These are phyloP conservation scores for Yarrowia osloensis DNA, from an alignment of 805 yeast genomes.

Conservation along the genomic window DNA sequence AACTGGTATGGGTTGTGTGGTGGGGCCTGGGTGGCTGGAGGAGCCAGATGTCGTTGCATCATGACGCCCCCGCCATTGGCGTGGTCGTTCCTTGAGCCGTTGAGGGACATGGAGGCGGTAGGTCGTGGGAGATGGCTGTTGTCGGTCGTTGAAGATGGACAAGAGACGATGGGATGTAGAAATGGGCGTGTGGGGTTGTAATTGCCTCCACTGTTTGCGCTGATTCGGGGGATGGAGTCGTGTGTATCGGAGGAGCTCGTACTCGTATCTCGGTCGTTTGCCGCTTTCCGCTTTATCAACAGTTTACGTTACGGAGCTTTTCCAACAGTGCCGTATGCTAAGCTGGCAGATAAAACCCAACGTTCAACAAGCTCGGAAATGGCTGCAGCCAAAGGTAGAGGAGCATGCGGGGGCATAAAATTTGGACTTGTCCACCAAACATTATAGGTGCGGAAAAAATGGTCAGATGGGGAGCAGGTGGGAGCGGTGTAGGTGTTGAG, in stretches of 20 bases:
- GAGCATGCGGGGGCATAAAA: constrained; percentile 29
- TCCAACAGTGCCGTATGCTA: constrained; percentile 29
- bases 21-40: not conserved
- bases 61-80: constrained; percentile 23
- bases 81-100: constrained; percentile 21
- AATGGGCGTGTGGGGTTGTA: not conserved
- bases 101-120: constrained; percentile 21
- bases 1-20: constrained; percentile 4
- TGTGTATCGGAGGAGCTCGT: not conserved
- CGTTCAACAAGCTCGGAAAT: constrained; percentile 27
- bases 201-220: not conserved
- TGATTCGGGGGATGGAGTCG: not conserved
- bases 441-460: not conserved
- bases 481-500: not conserved
- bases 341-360: constrained; percentile 29
- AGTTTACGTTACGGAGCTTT: constrained; percentile 26
- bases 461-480: not conserved
- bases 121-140: not conserved
- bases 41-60: constrained; percentile 19
- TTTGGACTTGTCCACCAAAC: constrained; percentile 15
- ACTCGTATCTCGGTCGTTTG: constrained; percentile 3
- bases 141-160: not conserved
- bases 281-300: constrained; percentile 18
- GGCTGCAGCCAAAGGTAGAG: constrained; percentile 29
- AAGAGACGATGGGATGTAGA: not conserved